Conservation (phyloP, 495 filamentous ascomycete species). For the Trypethelium eluteriae region DNA sequence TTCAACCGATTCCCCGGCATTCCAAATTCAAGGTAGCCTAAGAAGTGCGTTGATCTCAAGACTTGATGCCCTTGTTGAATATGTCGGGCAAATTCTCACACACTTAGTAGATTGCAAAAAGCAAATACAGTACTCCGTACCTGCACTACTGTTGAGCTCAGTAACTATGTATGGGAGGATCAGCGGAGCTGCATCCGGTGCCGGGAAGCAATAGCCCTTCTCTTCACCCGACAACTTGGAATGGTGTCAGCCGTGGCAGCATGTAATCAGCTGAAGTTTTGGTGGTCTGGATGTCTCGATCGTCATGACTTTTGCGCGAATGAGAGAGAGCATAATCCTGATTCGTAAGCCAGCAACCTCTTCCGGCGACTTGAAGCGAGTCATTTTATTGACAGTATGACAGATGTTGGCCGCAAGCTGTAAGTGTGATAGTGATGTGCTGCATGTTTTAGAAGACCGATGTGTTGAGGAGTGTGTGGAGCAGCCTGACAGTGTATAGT, state of each 20-base stretch:
- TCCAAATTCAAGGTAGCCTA: background rate
- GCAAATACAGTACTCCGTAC: background rate
- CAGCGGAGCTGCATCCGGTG: background rate
- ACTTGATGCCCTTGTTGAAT: no score
- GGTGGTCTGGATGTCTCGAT: background rate
- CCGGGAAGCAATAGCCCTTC: background rate
- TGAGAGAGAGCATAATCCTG: background rate
- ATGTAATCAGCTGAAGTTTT: background rate
- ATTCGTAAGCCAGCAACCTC: background rate
- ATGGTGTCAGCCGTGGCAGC: background rate
- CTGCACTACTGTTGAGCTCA: no score
- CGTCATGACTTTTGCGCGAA: slow-evolving; percentile 3
- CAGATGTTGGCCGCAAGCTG: background rate
- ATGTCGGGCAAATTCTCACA: no score
- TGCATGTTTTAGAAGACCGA: background rate
- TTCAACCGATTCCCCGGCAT: background rate
- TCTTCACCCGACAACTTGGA: background rate
- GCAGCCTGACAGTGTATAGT: background rate
- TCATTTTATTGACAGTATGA: background rate
- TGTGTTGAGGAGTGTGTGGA: background rate
- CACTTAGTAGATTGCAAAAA: background rate
- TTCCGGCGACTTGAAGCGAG: background rate
- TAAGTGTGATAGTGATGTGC: background rate
- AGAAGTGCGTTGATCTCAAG: no score
- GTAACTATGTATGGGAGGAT: background rate